phyloP scores from a whole-genome alignment of 2,329 filamentous ascomycete genomes.

The Curvularia spicifera region DNA sequence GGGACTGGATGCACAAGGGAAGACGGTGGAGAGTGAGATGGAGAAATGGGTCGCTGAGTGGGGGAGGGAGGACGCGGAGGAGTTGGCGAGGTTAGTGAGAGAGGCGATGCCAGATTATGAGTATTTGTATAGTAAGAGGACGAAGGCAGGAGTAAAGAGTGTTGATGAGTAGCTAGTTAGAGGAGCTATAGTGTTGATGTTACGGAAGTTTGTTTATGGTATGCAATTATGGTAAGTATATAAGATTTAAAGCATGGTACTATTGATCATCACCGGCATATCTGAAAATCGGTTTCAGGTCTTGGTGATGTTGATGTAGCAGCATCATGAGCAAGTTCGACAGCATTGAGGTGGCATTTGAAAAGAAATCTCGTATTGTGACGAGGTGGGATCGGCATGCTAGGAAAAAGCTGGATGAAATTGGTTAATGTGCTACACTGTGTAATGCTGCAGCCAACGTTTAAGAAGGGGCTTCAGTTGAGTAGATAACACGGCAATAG shows the following conservation, averaged over 20 bases:
- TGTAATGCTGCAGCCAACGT: no score
- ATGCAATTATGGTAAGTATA: no score
- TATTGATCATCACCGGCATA: not conserved
- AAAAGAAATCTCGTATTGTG: not conserved
- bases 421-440: no score
- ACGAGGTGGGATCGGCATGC: not conserved
- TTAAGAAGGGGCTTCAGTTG: no score
- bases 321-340: not conserved
- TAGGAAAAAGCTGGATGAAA: no score
- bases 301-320: not conserved
- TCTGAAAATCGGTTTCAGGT: not conserved
- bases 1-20: conserved; percentile 9
- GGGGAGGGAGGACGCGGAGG: conserved; percentile 13
- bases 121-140: conserved; percentile 13
- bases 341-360: not conserved
- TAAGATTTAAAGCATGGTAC: not conserved
- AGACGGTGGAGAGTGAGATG: conserved; percentile 18
- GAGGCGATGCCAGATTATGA: conserved; percentile 24
- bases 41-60: conserved; percentile 22
- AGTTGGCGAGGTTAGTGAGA: conserved; percentile 10
- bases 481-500: no score
- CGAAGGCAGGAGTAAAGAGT: not conserved
- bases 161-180: not conserved
- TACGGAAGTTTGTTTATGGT: no score
- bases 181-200: no score